These are phyloP conservation scores for Colletotrichum tropicicola DNA, from an alignment of 2,329 filamentous ascomycete genomes.

Conservation along the genomic window DNA sequence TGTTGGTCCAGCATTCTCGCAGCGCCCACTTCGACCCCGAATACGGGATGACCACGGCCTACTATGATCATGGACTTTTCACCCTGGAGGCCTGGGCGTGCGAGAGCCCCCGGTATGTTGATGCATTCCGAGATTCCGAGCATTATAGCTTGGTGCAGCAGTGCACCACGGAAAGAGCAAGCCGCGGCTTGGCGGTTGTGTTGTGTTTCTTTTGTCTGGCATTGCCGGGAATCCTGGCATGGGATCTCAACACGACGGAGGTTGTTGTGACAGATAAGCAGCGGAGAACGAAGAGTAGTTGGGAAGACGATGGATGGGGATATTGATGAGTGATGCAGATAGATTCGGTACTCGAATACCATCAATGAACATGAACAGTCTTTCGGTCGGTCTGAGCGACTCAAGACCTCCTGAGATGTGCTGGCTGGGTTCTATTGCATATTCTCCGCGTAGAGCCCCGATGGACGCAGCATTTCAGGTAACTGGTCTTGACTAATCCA, in stretches of 20 bases:
- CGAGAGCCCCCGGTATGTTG: not conserved
- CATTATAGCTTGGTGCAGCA: not conserved
- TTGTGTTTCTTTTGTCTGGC: not conserved
- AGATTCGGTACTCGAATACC: not conserved
- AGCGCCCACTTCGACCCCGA: not conserved
- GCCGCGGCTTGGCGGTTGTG: not conserved
- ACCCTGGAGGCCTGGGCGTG: not conserved
- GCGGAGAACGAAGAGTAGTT: not conserved
- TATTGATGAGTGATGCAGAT: not conserved
- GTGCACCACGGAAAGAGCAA: not conserved
- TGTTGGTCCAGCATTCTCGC: not conserved
- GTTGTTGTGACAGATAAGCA: not conserved
- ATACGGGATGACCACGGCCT: not conserved
- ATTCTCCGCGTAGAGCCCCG: no score
- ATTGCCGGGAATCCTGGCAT: not conserved
- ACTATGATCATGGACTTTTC: not conserved
- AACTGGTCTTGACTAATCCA: no score
- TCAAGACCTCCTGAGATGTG: no score
- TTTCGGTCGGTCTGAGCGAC: no score
- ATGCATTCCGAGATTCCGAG: not conserved
- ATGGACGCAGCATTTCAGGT: no score
- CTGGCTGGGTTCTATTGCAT: no score
- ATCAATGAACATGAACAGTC: no score
- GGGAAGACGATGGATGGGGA: not conserved
- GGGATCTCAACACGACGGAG: not conserved